Percentiles rank a stretch among this genome's conserved stretches.
phyloP scores from a whole-genome alignment of 176 grass and related monocot genomes.

The Aegilops umbellulata region DNA sequence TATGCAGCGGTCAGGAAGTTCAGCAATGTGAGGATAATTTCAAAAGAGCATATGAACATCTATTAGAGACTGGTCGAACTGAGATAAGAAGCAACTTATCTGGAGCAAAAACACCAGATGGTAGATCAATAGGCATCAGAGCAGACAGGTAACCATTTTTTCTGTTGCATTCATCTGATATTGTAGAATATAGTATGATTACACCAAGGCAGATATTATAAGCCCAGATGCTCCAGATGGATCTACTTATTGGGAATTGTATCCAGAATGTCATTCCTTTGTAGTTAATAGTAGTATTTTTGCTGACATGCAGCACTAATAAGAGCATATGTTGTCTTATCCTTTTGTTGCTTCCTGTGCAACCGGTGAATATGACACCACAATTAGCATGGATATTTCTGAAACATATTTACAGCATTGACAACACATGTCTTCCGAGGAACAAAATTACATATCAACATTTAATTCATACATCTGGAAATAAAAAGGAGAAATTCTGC shows the following conservation, averaged over 20 bases:
- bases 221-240: slow-evolving; percentile 3
- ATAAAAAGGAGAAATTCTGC: neutral
- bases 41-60: too few species aligned
- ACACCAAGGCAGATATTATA: slow-evolving; percentile 86
- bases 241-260: slow-evolving; percentile 27
- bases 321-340: neutral
- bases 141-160: too few species aligned
- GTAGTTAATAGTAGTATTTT: neutral
- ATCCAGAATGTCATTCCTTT: neutral
- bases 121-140: too few species aligned
- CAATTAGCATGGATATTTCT: neutral
- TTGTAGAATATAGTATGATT: slow-evolving; percentile 19
- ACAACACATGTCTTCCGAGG: neutral
- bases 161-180: too few species aligned
- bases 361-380: neutral
- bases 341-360: neutral
- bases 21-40: too few species aligned
- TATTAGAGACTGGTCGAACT: too few species aligned
- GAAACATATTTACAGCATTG: neutral
- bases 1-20: too few species aligned
- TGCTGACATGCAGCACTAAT: neutral
- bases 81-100: too few species aligned
- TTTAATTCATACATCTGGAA: neutral
- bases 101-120: too few species aligned
- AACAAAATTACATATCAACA: neutral